These are phyloP conservation scores for Exophiala sideris DNA, from an alignment of 2,329 filamentous ascomycete genomes.

Conservation along the genomic window DNA sequence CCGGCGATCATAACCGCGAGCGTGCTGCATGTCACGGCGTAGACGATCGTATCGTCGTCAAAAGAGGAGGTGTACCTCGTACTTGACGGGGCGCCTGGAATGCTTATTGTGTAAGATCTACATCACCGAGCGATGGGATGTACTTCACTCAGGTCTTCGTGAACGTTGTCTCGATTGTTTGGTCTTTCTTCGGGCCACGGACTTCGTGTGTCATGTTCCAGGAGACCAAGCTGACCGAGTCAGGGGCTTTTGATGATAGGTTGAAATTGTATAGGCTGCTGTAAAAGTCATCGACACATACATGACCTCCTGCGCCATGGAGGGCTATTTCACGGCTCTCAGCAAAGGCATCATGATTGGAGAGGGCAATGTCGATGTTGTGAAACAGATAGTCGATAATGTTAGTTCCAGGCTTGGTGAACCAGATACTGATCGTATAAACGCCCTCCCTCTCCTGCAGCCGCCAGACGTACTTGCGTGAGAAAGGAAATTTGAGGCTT, in stretches of 20 bases:
- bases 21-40: too few species aligned
- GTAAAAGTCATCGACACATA: slow-evolving; percentile 48
- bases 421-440: slow-evolving; percentile 42
- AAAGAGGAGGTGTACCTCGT: too few species aligned
- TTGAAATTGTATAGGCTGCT: slow-evolving; percentile 44
- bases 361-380: slow-evolving; percentile 33
- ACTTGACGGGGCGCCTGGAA: too few species aligned
- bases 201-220: slow-evolving; percentile 47
- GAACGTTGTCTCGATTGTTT: slow-evolving; percentile 44
- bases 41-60: too few species aligned
- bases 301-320: slow-evolving; percentile 40
- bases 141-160: slow-evolving; percentile 16
- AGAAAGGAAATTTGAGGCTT: slow-evolving; percentile 24
- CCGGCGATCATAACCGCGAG: too few species aligned
- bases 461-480: slow-evolving; percentile 46
- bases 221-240: slow-evolving; percentile 9
- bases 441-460: slow-evolving; percentile 26
- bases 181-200: slow-evolving; percentile 44
- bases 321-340: slow-evolving; percentile 28
- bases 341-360: slow-evolving; percentile 21
- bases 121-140: not conserved
- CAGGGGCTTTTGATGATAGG: slow-evolving; percentile 32
- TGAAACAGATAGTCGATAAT: slow-evolving; percentile 45
- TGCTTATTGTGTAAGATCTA: too few species aligned
- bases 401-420: slow-evolving; percentile 38